Percentiles rank a stretch among this genome's conserved stretches.
phyloP scores from a whole-genome alignment of 2,329 filamentous ascomycete species.

The Myriangium duriaei region DNA sequence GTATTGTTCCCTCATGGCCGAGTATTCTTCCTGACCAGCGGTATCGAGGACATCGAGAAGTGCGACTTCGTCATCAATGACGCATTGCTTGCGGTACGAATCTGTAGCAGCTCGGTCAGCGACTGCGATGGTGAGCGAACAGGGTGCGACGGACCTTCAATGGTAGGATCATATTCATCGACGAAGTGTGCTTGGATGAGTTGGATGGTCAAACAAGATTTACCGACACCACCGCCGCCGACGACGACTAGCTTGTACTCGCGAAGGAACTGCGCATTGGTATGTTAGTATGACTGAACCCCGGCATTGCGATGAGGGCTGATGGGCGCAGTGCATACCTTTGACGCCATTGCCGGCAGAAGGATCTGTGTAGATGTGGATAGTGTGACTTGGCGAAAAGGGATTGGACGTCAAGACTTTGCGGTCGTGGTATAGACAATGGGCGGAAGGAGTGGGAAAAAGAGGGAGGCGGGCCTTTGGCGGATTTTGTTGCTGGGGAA shows the following conservation, averaged over 20 bases:
- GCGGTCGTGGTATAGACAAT: neutral
- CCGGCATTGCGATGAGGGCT: conserved; percentile 1
- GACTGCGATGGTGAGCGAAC: conserved; percentile 1
- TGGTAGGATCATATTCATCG: conserved; percentile 98
- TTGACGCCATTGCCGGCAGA: conserved; percentile 12
- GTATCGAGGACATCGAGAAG: conserved; percentile 97
- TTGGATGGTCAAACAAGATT: conserved; percentile 98
- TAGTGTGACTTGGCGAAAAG: neutral
- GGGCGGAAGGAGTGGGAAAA: neutral
- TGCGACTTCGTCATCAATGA: conserved; percentile 96
- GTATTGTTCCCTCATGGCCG: conserved; percentile 98
- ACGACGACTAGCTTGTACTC: conserved; percentile 67
- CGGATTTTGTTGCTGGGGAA: neutral
- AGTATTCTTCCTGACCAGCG: conserved; percentile 97
- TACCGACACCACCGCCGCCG: conserved; percentile 94
- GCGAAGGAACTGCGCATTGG: conserved; percentile 33
- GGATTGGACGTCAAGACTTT: neutral
- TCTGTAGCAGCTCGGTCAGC: conserved; percentile 42
- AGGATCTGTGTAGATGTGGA: neutral
- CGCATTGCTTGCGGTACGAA: conserved; percentile 98
- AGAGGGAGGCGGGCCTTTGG: neutral
- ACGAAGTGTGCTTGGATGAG: conserved; percentile 77
- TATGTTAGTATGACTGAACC: conserved; percentile 2
- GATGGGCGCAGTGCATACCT: conserved; percentile 7
- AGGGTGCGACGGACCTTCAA: conserved; percentile 60